Evolutionary conservation across 805 yeast species (phyloP).

Genomic region (Hanseniaspora singularis): DNA sequence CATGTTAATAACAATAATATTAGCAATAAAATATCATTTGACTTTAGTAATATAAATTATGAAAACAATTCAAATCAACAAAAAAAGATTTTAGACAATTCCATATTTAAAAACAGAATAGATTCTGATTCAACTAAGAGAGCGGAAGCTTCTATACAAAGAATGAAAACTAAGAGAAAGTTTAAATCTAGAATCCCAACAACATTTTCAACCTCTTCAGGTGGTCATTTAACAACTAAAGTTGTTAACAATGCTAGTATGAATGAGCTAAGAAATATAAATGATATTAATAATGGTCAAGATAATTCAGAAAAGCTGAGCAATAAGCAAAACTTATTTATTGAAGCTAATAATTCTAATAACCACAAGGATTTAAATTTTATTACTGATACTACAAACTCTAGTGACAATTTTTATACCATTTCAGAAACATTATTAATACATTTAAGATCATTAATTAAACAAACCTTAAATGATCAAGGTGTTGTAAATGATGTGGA

Average conservation of each 20-base stretch:
- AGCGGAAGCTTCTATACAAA: conserved; percentile 51
- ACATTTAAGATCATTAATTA: conserved; percentile 41
- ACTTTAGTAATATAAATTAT: not conserved
- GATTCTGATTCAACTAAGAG: conserved; percentile 43
- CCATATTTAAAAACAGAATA: conserved; percentile 18
- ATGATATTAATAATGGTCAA: too few species aligned
- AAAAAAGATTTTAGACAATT: not conserved
- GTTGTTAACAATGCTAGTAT: conserved; percentile 19
- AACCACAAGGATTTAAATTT: too few species aligned
- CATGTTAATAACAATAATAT: not conserved
- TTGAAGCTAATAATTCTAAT: too few species aligned
- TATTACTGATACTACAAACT: too few species aligned
- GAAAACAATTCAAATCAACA: not conserved
- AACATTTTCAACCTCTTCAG: conserved; percentile 19
- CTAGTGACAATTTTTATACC: conserved; percentile 20
- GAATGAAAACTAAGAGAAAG: conserved; percentile 49
- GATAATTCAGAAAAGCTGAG: too few species aligned
- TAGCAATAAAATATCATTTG: not conserved
- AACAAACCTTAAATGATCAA: conserved; percentile 54
- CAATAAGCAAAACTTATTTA: too few species aligned
- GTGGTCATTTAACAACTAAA: conserved; percentile 18
- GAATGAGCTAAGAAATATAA: too few species aligned
- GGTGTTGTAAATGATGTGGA: conserved; percentile 34
- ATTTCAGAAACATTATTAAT: conserved; percentile 29
- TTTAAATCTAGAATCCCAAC: conserved; percentile 35